Base-by-base conservation (phyloP, 805 yeast genomes). In the Cyberlindnera nakhonratchasimensis region DNA sequence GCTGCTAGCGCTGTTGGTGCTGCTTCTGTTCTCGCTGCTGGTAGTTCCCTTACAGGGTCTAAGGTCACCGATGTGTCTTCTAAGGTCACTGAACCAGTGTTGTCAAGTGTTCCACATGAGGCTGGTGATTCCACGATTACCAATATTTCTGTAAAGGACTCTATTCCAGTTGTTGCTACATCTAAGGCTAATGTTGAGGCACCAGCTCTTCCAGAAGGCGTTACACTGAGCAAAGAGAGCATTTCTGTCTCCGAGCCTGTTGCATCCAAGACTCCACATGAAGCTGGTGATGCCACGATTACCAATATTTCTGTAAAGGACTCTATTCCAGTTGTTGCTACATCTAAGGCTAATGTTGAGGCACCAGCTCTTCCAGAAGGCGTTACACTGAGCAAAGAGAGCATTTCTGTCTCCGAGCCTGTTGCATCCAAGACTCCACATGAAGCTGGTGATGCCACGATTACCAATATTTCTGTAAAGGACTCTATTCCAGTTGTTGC, bases 11-110 rank as follows among this genome's bases (percentile, higher is more conserved):
- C 34, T 31, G 41, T 39, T 18, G 37, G 30, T 16, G 40, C 46
- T 23, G 45, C 49, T 39, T 45, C 46, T 23, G 46, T 52, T 38
- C 46, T 47, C 29, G 52, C 48, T 29, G 43, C 47, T 32, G 39
- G 50, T 26, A 43, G 37, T 33, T 47, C 43, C n/a, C 40, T 43
- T n/a, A 43, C 49, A 12, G 45, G 33, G 24, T 45, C 45, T 13
- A 23, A 30, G 20, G 16, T 39, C n/a, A 34, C 49, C 20, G 42
- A 42, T 22, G 45, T 42, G 25, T 33, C 50, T 10, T 18, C 47
- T 32, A 40, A 36, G 37, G 34, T 14, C n/a, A n/a, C 23, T 16
- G 33, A 14, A 13, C 33, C 33, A 9, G 37, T 39, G 10, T 10
- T 19, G 3, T 33, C 36, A 19, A 18, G 18, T 13, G 6, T 18